phyloP scores from a whole-genome alignment of 1,284 basidiomycete species.

The Pisolithus thermaeus region DNA sequence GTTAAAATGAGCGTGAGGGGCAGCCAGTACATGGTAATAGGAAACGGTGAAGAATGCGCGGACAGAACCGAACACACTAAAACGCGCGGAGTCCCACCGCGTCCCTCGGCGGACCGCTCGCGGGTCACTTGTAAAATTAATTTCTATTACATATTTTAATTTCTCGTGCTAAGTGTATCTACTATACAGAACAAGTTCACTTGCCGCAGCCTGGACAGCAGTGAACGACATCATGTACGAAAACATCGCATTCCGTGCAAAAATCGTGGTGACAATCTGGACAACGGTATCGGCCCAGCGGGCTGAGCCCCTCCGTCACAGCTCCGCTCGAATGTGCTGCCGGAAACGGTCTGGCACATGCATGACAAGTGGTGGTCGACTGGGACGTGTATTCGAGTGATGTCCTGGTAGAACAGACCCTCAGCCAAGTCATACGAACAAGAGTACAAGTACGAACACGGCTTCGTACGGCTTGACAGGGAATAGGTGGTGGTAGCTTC shows the following conservation, averaged over 20 bases:
- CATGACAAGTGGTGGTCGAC: constrained; percentile 51
- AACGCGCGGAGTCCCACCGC: too few relatives aligned
- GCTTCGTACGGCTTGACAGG: constrained; percentile 79
- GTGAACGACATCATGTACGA: constrained; percentile 70
- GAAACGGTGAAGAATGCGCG: neutral
- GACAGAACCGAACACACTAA: too few relatives aligned
- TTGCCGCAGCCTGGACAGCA: constrained; percentile 60
- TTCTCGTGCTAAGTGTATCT: too few relatives aligned
- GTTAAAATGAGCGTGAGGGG: constrained; percentile 38
- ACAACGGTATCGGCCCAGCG: constrained; percentile 76
- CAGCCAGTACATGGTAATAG: constrained; percentile 21
- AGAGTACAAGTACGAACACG: constrained; percentile 53
- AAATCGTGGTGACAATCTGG: constrained; percentile 49
- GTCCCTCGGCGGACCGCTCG: too few relatives aligned
- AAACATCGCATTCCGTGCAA: constrained; percentile 72
- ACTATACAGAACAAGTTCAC: constrained; percentile 11
- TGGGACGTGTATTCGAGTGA: constrained; percentile 33
- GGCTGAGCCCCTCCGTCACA: constrained; percentile 63
- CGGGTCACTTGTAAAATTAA: too few relatives aligned
- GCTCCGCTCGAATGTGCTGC: constrained; percentile 29
- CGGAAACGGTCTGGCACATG: constrained; percentile 65
- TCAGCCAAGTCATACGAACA: constrained; percentile 5
- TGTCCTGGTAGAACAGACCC: constrained; percentile 27
- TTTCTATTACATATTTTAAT: neutral
- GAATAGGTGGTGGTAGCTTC: constrained; percentile 93